phyloP scores from a whole-genome alignment of 768 basidiomycete genomes.

The Lentinula raphanica region DNA sequence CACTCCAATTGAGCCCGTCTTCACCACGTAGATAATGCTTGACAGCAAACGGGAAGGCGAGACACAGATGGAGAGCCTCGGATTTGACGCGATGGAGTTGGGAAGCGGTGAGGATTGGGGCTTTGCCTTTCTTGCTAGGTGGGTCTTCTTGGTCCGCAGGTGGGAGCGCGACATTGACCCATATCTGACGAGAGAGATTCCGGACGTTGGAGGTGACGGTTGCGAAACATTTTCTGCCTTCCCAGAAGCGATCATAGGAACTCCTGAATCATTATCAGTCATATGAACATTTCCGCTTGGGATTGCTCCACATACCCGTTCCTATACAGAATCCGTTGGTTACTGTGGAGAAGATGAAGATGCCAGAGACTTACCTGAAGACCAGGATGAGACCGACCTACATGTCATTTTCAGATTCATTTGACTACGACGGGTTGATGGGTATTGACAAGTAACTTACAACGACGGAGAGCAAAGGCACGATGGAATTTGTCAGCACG shows the following conservation, averaged over 20 bases:
- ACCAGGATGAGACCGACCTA: conserved; percentile 88
- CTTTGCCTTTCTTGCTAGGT: conserved; percentile 45
- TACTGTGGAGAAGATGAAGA: neutral
- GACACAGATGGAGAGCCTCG: conserved; percentile 60
- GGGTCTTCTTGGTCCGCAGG: conserved; percentile 39
- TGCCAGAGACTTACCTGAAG: conserved; percentile 53
- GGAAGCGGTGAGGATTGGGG: conserved; percentile 37
- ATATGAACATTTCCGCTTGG: neutral
- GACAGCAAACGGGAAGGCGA: conserved; percentile 68
- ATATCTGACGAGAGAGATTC: conserved; percentile 71
- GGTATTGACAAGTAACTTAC: conserved; percentile 38
- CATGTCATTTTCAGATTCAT: neutral
- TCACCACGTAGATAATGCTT: conserved; percentile 86
- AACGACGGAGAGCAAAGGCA: conserved; percentile 86
- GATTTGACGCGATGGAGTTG: conserved; percentile 66
- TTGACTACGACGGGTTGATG: neutral
- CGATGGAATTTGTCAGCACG: conserved; percentile 73
- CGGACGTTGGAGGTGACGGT: conserved; percentile 67
- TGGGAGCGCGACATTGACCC: conserved; percentile 73
- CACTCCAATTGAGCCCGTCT: conserved; percentile 66
- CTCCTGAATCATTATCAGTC: conserved; percentile 38
- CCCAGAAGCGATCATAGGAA: conserved; percentile 84
- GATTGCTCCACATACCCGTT: conserved; percentile 48
- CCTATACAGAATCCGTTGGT: conserved; percentile 28
- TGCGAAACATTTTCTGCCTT: conserved; percentile 83